Percentiles rank a stretch among this genome's conserved stretches.
phyloP scores from a whole-genome alignment of 257 asterid genomes.

The Jasminum sambac region DNA sequence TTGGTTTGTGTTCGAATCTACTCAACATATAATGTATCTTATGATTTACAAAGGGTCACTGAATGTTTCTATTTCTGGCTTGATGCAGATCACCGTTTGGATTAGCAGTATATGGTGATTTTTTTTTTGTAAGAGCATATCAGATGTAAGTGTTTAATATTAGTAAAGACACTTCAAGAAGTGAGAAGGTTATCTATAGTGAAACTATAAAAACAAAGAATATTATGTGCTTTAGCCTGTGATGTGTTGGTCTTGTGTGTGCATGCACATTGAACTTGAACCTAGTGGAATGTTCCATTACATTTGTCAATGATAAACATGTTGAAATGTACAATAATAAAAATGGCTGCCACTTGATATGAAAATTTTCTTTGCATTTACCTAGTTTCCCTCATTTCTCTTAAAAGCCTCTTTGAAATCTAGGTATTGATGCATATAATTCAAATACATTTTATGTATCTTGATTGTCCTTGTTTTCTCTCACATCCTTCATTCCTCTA shows the following conservation, averaged over 20 bases:
- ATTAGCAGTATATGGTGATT: constrained; percentile 84
- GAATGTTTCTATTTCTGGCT: constrained; percentile 26
- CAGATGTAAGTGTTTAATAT: constrained; percentile 67
- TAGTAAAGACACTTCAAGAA: constrained; percentile 8
- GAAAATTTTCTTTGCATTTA: background rate
- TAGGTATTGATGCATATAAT: background rate
- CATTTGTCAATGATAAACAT: background rate
- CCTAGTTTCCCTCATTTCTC: constrained; percentile 5
- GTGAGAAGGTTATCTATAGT: constrained; percentile 3
- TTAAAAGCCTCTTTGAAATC: background rate
- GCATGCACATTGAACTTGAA: background rate
- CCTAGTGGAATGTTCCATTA: constrained; percentile 5
- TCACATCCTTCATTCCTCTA: background rate
- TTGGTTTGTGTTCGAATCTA: too few relatives aligned
- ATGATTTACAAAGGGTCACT: too few relatives aligned
- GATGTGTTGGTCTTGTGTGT: constrained; percentile 8
- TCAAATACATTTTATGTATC: constrained; percentile 12
- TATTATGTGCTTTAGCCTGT: constrained; percentile 21
- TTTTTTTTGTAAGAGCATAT: constrained; percentile 65
- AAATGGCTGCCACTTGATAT: background rate
- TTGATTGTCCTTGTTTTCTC: background rate
- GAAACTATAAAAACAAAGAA: constrained; percentile 9
- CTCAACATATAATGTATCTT: too few relatives aligned
- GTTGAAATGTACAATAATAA: background rate
- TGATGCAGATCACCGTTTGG: constrained; percentile 81